Evolutionary conservation across 495 filamentous ascomycete species (phyloP).

Genomic region (Neurospora sp.): DNA sequence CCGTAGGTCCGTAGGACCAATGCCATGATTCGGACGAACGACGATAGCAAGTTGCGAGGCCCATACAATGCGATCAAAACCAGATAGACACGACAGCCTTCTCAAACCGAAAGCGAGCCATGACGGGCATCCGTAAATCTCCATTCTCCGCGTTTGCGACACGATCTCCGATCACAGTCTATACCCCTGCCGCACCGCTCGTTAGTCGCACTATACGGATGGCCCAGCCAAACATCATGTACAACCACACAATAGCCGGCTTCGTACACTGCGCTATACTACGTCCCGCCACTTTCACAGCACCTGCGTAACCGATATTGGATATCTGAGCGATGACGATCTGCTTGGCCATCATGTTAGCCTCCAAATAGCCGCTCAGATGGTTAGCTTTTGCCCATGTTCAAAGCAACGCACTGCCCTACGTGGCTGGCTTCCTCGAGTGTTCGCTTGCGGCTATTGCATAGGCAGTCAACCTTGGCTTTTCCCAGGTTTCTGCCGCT

Average conservation of each 20-base stretch:
- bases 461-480: neutral
- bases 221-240: neutral
- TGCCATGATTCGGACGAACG: neutral
- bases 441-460: neutral
- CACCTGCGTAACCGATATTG: too few relatives aligned
- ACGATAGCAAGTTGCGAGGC: neutral
- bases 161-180: neutral
- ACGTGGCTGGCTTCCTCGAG: neutral
- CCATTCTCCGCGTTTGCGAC: neutral
- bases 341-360: neutral
- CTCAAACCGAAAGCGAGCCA: neutral
- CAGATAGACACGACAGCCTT: neutral
- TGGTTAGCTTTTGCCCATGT: too few relatives aligned
- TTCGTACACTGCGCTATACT: neutral
- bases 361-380: too few relatives aligned
- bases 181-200: neutral
- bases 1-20: too few relatives aligned
- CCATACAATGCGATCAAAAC: neutral
- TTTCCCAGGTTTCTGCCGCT: neutral
- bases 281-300: too few relatives aligned
- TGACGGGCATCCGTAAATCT: neutral
- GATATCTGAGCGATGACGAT: neutral
- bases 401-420: neutral
- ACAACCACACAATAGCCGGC: neutral
- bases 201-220: neutral